Conservation (phyloP, 2,329 filamentous ascomycete genomes). For the Neonectria neomacrospora region DNA sequence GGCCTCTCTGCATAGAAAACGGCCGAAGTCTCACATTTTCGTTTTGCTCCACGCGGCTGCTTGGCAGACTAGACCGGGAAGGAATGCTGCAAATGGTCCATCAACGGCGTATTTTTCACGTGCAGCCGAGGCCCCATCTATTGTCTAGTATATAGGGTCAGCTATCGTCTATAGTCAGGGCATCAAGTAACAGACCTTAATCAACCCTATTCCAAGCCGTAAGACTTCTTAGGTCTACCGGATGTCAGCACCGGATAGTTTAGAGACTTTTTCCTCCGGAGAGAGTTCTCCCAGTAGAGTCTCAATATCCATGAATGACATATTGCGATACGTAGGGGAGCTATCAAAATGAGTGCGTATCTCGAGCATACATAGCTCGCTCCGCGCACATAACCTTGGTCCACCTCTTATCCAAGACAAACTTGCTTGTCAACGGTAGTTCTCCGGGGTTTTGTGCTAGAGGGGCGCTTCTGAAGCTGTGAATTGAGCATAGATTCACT, state of each 20-base stretch:
- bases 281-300: conserved; percentile 9
- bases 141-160: conserved; percentile 7
- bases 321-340: not conserved
- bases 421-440: not conserved
- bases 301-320: not conserved
- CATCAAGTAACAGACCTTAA: conserved; percentile 15
- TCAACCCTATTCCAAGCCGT: conserved; percentile 21
- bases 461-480: not conserved
- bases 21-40: conserved; percentile 14
- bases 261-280: conserved; percentile 23
- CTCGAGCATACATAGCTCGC: not conserved
- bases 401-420: not conserved
- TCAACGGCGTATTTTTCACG: conserved; percentile 24
- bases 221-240: conserved; percentile 26
- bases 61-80: conserved; percentile 29
- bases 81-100: conserved; percentile 24
- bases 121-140: conserved; percentile 23
- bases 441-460: not conserved
- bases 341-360: not conserved
- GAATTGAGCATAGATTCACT: not conserved
- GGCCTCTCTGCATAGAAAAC: conserved; percentile 62
- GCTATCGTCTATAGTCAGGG: not conserved
- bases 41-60: conserved; percentile 27
- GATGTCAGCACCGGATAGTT: conserved; percentile 22
- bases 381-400: not conserved